Percentiles rank a stretch among this genome's conserved stretches.
phyloP scores from a whole-genome alignment of 805 yeast genomes.

The Saccharomyces kudriavzevii region DNA sequence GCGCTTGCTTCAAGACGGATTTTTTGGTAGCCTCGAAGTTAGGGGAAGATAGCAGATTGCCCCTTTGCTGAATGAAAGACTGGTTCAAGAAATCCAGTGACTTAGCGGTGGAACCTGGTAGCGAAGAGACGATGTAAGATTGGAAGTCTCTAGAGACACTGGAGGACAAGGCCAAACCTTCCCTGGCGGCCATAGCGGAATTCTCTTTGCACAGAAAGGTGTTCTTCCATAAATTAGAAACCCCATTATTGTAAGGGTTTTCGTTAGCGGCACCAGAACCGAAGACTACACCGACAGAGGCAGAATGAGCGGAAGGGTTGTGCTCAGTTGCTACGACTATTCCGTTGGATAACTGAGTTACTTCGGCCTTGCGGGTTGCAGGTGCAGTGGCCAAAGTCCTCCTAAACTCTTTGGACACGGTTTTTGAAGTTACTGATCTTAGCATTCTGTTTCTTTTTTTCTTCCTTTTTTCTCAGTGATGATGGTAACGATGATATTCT shows the following conservation, averaged over 20 bases:
- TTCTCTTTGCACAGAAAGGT: slow-evolving; percentile 35
- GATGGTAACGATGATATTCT: not conserved
- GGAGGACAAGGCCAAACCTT: slow-evolving; percentile 52
- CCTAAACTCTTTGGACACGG: not conserved
- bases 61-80: slow-evolving; percentile 18
- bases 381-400: slow-evolving; percentile 1
- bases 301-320: slow-evolving; percentile 39
- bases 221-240: slow-evolving; percentile 54
- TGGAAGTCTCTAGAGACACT: slow-evolving; percentile 55
- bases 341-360: slow-evolving; percentile 69
- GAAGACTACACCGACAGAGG: slow-evolving; percentile 61
- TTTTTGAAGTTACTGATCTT: not conserved
- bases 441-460: not conserved
- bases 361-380: slow-evolving; percentile 51
- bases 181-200: slow-evolving; percentile 31
- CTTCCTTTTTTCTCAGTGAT: not conserved
- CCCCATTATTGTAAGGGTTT: slow-evolving; percentile 76
- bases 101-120: slow-evolving; percentile 41
- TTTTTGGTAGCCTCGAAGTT: slow-evolving; percentile 42
- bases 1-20: slow-evolving; percentile 40
- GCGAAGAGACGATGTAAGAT: slow-evolving; percentile 49
- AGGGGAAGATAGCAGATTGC: slow-evolving; percentile 35
- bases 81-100: slow-evolving; percentile 48
- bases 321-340: slow-evolving; percentile 63
- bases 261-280: slow-evolving; percentile 78